Evolutionary conservation across 768 basidiomycete species (phyloP).

Genomic region (Lactifluus pinguis): DNA sequence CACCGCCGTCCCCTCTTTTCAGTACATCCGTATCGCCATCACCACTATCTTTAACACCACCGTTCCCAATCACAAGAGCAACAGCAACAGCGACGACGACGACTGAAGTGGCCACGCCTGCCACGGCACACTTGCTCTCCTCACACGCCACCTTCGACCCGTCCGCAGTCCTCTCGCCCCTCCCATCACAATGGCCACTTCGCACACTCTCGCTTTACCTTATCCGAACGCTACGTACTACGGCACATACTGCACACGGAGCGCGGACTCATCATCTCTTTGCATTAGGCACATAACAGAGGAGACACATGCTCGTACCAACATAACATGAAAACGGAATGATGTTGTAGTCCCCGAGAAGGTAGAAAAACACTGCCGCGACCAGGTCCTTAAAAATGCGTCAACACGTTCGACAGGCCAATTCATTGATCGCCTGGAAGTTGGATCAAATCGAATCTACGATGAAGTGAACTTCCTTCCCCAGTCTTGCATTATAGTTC

Average conservation of each 20-base stretch:
- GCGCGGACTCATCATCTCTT: constrained; percentile 58
- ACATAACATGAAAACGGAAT: constrained; percentile 20
- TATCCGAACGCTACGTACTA: background rate
- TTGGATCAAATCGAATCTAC: constrained; percentile 43
- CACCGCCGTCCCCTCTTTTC: no score
- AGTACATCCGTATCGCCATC: no score
- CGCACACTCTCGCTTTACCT: constrained; percentile 37
- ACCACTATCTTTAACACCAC: no score
- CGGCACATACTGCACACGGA: constrained; percentile 35
- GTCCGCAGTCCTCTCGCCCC: no score
- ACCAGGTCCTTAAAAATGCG: constrained; percentile 23
- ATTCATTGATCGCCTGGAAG: constrained; percentile 35
- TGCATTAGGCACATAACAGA: no score
- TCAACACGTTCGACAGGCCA: background rate
- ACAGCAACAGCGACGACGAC: no score
- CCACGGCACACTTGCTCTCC: no score
- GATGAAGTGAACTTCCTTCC: constrained; percentile 47
- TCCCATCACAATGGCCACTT: constrained; percentile 51
- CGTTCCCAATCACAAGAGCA: no score
- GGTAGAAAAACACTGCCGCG: background rate
- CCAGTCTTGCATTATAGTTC: background rate
- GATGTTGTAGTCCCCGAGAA: constrained; percentile 28
- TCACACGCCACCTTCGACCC: no score
- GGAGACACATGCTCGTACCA: no score
- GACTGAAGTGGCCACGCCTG: no score